Percentiles rank a stretch among this genome's conserved stretches.
phyloP scores from a whole-genome alignment of 306 rosid genomes.

The Lathyrus sativus region DNA sequence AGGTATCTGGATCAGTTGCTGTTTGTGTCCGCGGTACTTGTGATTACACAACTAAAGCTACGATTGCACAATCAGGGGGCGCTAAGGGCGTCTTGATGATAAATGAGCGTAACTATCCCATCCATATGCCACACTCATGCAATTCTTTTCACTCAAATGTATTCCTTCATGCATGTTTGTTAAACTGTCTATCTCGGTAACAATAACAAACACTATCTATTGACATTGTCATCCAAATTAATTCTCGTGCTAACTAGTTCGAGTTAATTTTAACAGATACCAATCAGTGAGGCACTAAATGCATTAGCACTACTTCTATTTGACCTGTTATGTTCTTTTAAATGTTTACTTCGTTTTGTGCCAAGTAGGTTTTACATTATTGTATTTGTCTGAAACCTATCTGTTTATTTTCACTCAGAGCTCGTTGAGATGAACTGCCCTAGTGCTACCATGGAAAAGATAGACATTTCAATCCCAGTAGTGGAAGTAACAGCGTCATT shows the following conservation, averaged over 20 bases:
- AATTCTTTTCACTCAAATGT: constrained; percentile 5
- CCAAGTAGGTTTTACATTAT: constrained; percentile 7
- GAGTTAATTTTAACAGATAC: not conserved
- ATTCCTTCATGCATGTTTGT: constrained; percentile 2
- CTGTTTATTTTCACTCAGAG: constrained; percentile 47
- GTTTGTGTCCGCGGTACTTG: constrained; percentile 76
- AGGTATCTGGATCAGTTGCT: constrained; percentile 77
- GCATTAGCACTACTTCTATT: constrained; percentile 4
- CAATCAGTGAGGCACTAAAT: not conserved
- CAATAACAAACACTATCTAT: not conserved
- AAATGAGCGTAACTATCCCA: constrained; percentile 53
- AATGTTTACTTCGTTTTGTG: not conserved
- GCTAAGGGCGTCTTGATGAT: constrained; percentile 70
- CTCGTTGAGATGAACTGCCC: constrained; percentile 71
- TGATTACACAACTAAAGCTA: constrained; percentile 78
- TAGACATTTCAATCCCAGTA: constrained; percentile 70
- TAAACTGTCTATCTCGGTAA: not conserved
- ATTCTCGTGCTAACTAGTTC: not conserved
- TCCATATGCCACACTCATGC: not conserved
- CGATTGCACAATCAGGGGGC: constrained; percentile 65
- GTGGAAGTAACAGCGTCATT: constrained; percentile 60
- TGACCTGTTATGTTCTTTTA: not conserved
- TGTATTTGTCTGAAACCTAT: constrained; percentile 16
- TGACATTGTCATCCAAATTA: not conserved
- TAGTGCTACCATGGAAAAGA: constrained; percentile 40